Conservation (phyloP, 2,329 filamentous ascomycete species). For the Paecilomyces fulvus region DNA sequence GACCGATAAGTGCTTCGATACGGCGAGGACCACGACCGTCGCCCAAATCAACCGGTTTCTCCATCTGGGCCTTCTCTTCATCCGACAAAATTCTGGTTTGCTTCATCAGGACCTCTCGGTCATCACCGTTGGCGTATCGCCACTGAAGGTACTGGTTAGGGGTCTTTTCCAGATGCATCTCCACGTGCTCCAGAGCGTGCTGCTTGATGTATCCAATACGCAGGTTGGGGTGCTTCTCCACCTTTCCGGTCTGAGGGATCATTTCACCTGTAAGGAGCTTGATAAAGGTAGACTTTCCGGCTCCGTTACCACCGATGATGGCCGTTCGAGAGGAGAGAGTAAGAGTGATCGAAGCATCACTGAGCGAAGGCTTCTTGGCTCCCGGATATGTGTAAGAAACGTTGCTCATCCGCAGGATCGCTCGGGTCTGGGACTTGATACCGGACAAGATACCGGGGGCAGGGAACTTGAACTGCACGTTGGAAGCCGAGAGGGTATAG, state of each 20-base stretch:
- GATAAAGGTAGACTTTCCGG: conserved; percentile 95
- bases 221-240: conserved; percentile 97
- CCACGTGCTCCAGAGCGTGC: conserved; percentile 96
- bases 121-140: conserved; percentile 95
- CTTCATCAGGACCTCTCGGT: conserved; percentile 95
- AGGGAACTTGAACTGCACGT: conserved; percentile 96
- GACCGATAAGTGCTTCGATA: conserved; percentile 83
- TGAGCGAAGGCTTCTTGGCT: conserved; percentile 74
- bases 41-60: conserved; percentile 74
- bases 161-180: conserved; percentile 99
- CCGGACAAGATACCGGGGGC: conserved; percentile 87
- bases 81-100: conserved; percentile 85
- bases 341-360: conserved; percentile 79
- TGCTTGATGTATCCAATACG: conserved; percentile 99
- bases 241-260: conserved; percentile 72
- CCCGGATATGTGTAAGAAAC: conserved; percentile 92
- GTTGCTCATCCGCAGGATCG: conserved; percentile 91
- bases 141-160: conserved; percentile 98
- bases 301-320: conserved; percentile 95
- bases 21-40: conserved; percentile 71
- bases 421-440: conserved; percentile 88
- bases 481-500: conserved; percentile 84
- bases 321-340: conserved; percentile 85
- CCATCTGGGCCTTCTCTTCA: conserved; percentile 82
- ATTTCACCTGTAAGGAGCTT: conserved; percentile 92